phyloP scores from a whole-genome alignment of 768 basidiomycete genomes.

The Phaeolepiota aurea region DNA sequence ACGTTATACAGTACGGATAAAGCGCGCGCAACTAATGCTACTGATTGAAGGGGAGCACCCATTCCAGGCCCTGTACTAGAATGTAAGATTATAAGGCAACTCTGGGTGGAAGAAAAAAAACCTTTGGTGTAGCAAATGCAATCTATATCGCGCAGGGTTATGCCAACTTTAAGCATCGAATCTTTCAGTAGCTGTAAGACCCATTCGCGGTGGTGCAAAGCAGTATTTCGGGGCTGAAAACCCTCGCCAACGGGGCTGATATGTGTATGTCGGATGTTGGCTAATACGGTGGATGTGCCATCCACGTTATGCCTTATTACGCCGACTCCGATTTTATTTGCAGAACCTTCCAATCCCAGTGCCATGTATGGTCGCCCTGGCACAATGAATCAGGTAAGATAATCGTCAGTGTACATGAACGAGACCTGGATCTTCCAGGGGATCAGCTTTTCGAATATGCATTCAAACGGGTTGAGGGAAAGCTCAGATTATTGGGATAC shows the following conservation, averaged over 20 bases:
- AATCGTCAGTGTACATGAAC: constrained; percentile 1
- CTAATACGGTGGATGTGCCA: constrained; percentile 69
- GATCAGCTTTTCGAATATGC: constrained; percentile 14
- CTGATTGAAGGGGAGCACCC: constrained; percentile 95
- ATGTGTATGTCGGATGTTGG: constrained; percentile 96
- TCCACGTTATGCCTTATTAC: constrained; percentile 77
- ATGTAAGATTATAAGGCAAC: not conserved
- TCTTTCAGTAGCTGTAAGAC: constrained; percentile 72
- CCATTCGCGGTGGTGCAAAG: constrained; percentile 95
- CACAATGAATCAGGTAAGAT: not conserved
- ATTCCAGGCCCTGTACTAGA: constrained; percentile 82
- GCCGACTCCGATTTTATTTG: constrained; percentile 95
- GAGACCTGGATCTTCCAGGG: constrained; percentile 30
- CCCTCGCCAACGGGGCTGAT: constrained; percentile 98
- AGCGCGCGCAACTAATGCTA: constrained; percentile 88
- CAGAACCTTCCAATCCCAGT: constrained; percentile 95
- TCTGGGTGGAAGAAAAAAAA: constrained; percentile 21
- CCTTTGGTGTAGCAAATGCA: constrained; percentile 98
- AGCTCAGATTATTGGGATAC: not conserved
- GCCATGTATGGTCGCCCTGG: constrained; percentile 69
- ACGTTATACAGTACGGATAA: constrained; percentile 82
- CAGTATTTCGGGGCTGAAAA: constrained; percentile 93
- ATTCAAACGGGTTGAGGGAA: not conserved
- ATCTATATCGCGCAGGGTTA: constrained; percentile 74
- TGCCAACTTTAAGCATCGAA: constrained; percentile 57